Percentiles rank a stretch among this genome's conserved stretches.
phyloP scores from a whole-genome alignment of 164 flowering plant species.

The Santalum album region DNA sequence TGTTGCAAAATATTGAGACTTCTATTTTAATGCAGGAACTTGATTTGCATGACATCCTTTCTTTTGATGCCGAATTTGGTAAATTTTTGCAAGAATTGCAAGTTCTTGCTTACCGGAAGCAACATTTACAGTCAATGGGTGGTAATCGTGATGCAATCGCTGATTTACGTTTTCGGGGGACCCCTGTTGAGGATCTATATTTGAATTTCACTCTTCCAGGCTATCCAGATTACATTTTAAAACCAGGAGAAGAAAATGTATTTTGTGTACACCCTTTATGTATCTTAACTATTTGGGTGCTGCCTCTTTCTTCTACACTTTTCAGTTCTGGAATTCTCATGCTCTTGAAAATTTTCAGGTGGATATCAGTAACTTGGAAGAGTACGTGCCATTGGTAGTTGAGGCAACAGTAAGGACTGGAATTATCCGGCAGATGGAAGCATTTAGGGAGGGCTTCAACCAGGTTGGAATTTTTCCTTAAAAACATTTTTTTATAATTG shows the following conservation, averaged over 20 bases:
- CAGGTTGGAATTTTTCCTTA: constrained; percentile 40
- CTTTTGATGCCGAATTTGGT: constrained; percentile 79
- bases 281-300: background rate
- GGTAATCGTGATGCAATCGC: constrained; percentile 28
- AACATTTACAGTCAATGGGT: constrained; percentile 49
- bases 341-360: constrained; percentile 40
- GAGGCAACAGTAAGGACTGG: constrained; percentile 90
- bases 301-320: background rate
- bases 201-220: constrained; percentile 97
- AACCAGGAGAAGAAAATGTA: constrained; percentile 76
- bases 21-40: constrained; percentile 56
- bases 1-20: background rate
- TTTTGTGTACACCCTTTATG: background rate
- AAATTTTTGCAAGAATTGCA: constrained; percentile 79
- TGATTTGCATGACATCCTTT: constrained; percentile 85
- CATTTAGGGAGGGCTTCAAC: constrained; percentile 88
- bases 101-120: constrained; percentile 64
- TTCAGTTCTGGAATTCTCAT: background rate
- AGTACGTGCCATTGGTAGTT: constrained; percentile 74
- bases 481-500: background rate
- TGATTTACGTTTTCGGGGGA: constrained; percentile 60
- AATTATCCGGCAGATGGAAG: constrained; percentile 79
- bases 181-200: constrained; percentile 72
- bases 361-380: constrained; percentile 71
- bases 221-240: constrained; percentile 77